Evolutionary conservation across 495 filamentous ascomycete species (phyloP).

Genomic region (Tuber borchii): DNA sequence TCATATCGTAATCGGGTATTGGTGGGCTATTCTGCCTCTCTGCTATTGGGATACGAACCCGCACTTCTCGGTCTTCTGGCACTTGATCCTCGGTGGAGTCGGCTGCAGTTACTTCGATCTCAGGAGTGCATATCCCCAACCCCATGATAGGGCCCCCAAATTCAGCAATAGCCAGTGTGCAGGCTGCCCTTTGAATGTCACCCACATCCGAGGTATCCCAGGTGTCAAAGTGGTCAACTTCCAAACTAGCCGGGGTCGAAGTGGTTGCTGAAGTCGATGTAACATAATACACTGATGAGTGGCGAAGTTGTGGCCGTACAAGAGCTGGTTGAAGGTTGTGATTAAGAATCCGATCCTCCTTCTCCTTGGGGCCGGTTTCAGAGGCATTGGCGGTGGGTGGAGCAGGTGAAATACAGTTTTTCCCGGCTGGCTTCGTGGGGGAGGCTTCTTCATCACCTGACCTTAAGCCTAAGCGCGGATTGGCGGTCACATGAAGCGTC

Average conservation of each 20-base stretch:
- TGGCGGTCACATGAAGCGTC: slow-evolving; percentile 27
- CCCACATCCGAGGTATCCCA: slow-evolving; percentile 36
- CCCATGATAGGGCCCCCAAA: slow-evolving; percentile 21
- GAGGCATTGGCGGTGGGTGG: slow-evolving; percentile 9
- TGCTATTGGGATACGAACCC: slow-evolving; percentile 11
- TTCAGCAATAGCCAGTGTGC: slow-evolving; percentile 25
- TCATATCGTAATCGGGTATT: slow-evolving; percentile 37
- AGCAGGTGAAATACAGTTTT: background rate
- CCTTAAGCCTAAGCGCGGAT: slow-evolving; percentile 5
- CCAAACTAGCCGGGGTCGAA: background rate
- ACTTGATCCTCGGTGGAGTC: background rate
- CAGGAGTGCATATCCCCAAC: slow-evolving; percentile 29
- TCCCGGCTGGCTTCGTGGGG: slow-evolving; percentile 9
- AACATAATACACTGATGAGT: slow-evolving; percentile 30
- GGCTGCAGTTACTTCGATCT: background rate
- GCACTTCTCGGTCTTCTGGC: background rate
- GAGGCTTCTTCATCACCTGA: slow-evolving; percentile 11
- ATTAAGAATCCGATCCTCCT: slow-evolving; percentile 17
- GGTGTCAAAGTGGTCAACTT: slow-evolving; percentile 30
- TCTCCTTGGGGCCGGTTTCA: slow-evolving; percentile 5
- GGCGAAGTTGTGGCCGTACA: slow-evolving; percentile 17
- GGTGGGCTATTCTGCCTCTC: slow-evolving; percentile 33
- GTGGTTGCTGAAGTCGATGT: slow-evolving; percentile 20
- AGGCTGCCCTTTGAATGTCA: slow-evolving; percentile 32
- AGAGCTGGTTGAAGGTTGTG: slow-evolving; percentile 17